Evolutionary conservation across 768 basidiomycete species (phyloP), one percentile per base, ranked within the genome.

Genomic region (Leccinellum luteum): DNA sequence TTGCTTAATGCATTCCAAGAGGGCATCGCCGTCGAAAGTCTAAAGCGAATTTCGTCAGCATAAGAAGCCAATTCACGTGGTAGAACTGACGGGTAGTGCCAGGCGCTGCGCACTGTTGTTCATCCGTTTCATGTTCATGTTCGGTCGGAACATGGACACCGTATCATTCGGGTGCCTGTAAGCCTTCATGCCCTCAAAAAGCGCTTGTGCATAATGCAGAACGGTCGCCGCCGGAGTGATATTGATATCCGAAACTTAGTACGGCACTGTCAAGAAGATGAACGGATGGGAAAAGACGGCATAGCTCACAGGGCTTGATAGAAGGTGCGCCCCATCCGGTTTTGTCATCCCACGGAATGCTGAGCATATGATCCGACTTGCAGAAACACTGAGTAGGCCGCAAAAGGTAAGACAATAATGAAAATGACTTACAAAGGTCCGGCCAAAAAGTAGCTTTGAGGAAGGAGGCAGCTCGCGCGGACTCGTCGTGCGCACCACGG

Each of bases 111-210:
- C 94, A 66, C 89, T 92, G 48, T 63, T 81, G 75, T 92, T 93
- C 94, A 98, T 94, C 27, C 95, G 86, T 67, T 86, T 86, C 94
- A 98, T 96, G 76, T 98, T 97, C 91, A 92, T 92, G 74, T 97
- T 92, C 3, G 95, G 96, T 47, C 95, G 79, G 81, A 98, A 98
- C 62, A 98, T 75, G 17, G 88, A 84, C 21, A 94, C 84, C 27
- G 81, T 85, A 34, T 88, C 94, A 49, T 82, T 74, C 35, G 82
- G 73, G 62, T 87, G 84, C 49, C 86, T 80, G 76, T 96, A 98
- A 1, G 95, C 95, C 71, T 98, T 98, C 84, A 97, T 85, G 17
- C 95, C 92, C 71, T 98, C 95, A 68, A 98, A 96, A 48, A 88
- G 78, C 48, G 88, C 83, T 64, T 94, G 92, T 0, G 94, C 94